phyloP scores from a whole-genome alignment of 1,284 basidiomycete genomes.

The Irpex sp. region DNA sequence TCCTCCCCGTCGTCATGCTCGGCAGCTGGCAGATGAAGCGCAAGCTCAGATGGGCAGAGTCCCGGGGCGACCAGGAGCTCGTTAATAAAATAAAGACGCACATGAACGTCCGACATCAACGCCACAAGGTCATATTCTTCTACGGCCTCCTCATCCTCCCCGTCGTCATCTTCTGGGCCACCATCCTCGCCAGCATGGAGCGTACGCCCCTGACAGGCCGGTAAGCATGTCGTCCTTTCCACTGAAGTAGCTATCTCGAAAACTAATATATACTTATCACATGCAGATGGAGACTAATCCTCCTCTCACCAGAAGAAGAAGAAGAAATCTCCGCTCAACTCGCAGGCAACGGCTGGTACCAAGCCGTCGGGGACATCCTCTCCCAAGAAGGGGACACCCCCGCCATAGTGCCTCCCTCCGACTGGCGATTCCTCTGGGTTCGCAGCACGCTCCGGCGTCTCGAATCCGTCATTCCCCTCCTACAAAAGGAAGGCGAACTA shows the following conservation, averaged over 20 bases:
- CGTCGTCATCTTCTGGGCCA: slow-evolving; percentile 62
- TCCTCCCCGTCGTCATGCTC: slow-evolving; percentile 60
- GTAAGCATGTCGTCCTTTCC: slow-evolving; percentile 31
- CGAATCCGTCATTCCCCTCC: slow-evolving; percentile 62
- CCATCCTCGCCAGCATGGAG: slow-evolving; percentile 74
- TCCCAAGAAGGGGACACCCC: slow-evolving; percentile 56
- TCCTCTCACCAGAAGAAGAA: slow-evolving; percentile 87
- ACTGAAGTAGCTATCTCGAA: slow-evolving; percentile 5
- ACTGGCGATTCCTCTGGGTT: slow-evolving; percentile 87
- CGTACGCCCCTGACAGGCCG: slow-evolving; percentile 80
- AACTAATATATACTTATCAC: slow-evolving; percentile 1
- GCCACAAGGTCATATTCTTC: slow-evolving; percentile 43
- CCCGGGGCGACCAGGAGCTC: slow-evolving; percentile 40
- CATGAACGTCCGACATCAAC: slow-evolving; percentile 40
- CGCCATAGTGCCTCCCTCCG: slow-evolving; percentile 55
- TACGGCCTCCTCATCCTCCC: slow-evolving; percentile 65
- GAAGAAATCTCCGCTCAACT: slow-evolving; percentile 76
- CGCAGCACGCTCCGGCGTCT: slow-evolving; percentile 67
- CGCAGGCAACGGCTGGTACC: slow-evolving; percentile 80
- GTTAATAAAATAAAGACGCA: slow-evolving; percentile 41
- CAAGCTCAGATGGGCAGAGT: slow-evolving; percentile 46
- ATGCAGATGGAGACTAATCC: slow-evolving; percentile 74
- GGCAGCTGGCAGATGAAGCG: slow-evolving; percentile 47
- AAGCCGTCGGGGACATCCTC: slow-evolving; percentile 74
- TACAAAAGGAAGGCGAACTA: slow-evolving; percentile 50